Evolutionary conservation across 805 yeast species (phyloP).

Genomic region (Suhomyces faveliae): DNA sequence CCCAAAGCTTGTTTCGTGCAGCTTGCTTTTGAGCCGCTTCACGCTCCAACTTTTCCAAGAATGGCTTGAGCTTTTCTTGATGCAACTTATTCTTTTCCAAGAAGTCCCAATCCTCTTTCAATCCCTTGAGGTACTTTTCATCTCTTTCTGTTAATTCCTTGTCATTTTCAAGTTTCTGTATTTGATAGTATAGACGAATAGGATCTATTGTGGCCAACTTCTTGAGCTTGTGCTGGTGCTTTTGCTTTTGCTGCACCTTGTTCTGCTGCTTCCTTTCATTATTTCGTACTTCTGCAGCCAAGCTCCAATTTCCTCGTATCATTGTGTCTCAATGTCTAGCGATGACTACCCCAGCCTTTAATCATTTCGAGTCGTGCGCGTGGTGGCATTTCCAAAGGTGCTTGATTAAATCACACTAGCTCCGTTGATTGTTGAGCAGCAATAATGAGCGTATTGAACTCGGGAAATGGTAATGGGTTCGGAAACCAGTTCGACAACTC

Average conservation of each 20-base stretch:
- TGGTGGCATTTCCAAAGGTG: too few species aligned
- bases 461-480: background rate
- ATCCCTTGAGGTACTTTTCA: constrained; percentile 19
- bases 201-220: constrained; percentile 34
- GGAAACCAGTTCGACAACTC: constrained; percentile 7
- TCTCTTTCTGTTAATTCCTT: constrained; percentile 15
- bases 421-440: background rate
- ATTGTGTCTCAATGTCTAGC: constrained; percentile 6
- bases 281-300: constrained; percentile 37
- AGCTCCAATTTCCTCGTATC: constrained; percentile 31
- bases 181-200: constrained; percentile 29
- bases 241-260: constrained; percentile 38
- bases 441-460: background rate
- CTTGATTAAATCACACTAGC: background rate
- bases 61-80: constrained; percentile 24
- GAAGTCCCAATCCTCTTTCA: constrained; percentile 42
- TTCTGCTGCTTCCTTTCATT: constrained; percentile 36
- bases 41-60: constrained; percentile 20
- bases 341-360: constrained; percentile 1
- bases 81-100: constrained; percentile 35
- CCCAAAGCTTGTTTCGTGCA: constrained; percentile 35
- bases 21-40: constrained; percentile 16
- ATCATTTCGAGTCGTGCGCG: background rate
- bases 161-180: constrained; percentile 27
- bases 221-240: constrained; percentile 25